These are phyloP conservation scores for Cutaneotrichosporon spelunceum DNA, from an alignment of 1,284 basidiomycete genomes.

Conservation along the genomic window DNA sequence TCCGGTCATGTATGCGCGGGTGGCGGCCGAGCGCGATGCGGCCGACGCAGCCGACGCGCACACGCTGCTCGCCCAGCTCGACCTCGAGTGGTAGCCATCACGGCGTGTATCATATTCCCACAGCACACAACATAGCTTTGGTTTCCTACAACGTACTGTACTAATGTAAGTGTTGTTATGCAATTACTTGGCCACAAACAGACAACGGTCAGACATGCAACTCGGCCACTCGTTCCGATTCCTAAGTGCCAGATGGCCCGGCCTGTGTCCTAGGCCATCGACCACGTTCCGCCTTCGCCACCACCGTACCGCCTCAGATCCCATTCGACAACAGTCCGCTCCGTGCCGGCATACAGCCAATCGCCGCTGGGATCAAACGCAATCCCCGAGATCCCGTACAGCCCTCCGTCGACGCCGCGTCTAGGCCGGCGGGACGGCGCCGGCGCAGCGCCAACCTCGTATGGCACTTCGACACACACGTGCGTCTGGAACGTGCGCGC, in stretches of 20 bases:
- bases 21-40: constrained; percentile 61
- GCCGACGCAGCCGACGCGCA: constrained; percentile 46
- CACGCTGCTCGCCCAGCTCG: constrained; percentile 27
- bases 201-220: neutral
- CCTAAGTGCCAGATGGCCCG: too few relatives aligned
- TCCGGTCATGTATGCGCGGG: constrained; percentile 70
- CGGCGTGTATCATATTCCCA: neutral
- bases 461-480: constrained; percentile 45
- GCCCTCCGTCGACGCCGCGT: constrained; percentile 34
- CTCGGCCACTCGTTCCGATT: neutral
- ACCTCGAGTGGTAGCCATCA: constrained; percentile 23
- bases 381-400: constrained; percentile 45
- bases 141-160: constrained; percentile 7
- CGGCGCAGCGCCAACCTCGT: constrained; percentile 3
- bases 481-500: constrained; percentile 50
- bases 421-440: constrained; percentile 11
- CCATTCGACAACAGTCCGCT: constrained; percentile 51
- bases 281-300: constrained; percentile 40
- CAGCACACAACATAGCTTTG: neutral
- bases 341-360: constrained; percentile 50
- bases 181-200: neutral
- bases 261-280: constrained; percentile 44
- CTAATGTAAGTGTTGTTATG: constrained; percentile 4
- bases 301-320: constrained; percentile 43
- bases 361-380: constrained; percentile 50